Percentiles rank a stretch among this genome's conserved stretches.
phyloP scores from a whole-genome alignment of 2,329 filamentous ascomycete species.

The Hirsutella minnesotensis region DNA sequence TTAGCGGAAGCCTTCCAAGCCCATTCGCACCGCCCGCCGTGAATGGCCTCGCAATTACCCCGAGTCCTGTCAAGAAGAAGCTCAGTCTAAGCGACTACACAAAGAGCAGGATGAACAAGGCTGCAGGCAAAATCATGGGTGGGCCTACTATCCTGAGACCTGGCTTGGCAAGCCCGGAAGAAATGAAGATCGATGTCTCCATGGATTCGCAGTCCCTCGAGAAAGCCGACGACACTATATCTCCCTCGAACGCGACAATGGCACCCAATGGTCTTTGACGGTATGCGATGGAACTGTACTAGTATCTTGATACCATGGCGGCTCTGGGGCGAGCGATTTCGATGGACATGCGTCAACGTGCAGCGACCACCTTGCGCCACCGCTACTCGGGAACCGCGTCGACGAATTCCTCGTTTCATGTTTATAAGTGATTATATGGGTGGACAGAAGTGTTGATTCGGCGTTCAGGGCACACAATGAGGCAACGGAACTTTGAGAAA shows the following conservation, averaged over 20 bases:
- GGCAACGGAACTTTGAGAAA: background rate
- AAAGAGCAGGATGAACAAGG: constrained; percentile 46
- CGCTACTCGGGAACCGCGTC: no score
- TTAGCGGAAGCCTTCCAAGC: constrained; percentile 25
- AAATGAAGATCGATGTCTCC: constrained; percentile 23
- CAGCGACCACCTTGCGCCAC: no score
- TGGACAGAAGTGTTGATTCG: background rate
- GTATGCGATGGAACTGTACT: constrained; percentile 13
- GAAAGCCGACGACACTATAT: constrained; percentile 14
- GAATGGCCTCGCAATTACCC: constrained; percentile 33
- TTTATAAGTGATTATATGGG: background rate
- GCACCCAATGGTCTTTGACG: constrained; percentile 15
- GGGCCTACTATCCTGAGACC: constrained; percentile 19
- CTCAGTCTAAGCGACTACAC: constrained; percentile 55
- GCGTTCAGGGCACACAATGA: background rate
- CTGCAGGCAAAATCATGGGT: constrained; percentile 24
- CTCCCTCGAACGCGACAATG: constrained; percentile 10
- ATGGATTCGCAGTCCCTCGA: constrained; percentile 17
- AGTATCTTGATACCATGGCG: background rate
- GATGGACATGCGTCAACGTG: no score
- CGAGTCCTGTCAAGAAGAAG: constrained; percentile 56
- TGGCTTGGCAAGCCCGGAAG: constrained; percentile 21
- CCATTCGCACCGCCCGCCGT: constrained; percentile 29
- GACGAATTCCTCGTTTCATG: background rate
- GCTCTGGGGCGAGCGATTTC: no score